These are phyloP conservation scores for Sambucus nigra DNA, from an alignment of 129 eudicot genomes.

Conservation along the genomic window DNA sequence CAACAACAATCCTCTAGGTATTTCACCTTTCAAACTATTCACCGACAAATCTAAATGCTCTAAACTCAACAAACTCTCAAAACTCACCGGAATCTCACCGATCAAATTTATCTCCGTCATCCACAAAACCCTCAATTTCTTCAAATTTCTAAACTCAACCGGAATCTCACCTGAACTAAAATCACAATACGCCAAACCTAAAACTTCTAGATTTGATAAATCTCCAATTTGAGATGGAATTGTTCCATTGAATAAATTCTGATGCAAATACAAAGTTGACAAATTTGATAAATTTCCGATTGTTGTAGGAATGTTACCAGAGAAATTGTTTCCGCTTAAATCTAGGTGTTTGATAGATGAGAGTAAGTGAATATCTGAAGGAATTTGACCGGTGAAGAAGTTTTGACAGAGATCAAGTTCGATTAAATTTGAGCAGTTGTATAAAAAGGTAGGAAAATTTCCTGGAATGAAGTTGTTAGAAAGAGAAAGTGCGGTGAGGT, in stretches of 20 bases:
- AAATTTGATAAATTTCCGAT: constrained; percentile 45
- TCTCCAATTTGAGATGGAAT: constrained; percentile 62
- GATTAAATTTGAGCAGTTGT: constrained; percentile 42
- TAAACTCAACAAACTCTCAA: constrained; percentile 32
- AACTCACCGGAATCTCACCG: constrained; percentile 54
- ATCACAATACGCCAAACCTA: constrained; percentile 46
- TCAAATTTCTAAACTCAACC: constrained; percentile 55
- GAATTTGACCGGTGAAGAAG: constrained; percentile 42
- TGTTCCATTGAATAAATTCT: constrained; percentile 63
- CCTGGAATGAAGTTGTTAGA: constrained; percentile 41
- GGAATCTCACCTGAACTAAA: constrained; percentile 51
- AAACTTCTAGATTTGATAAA: constrained; percentile 23
- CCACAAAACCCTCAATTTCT: constrained; percentile 37
- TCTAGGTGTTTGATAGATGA: constrained; percentile 26
- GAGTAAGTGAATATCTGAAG: constrained; percentile 47
- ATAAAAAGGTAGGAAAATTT: constrained; percentile 44
- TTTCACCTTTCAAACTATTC: constrained; percentile 47
- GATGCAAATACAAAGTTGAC: constrained; percentile 20
- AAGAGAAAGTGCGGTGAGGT: constrained; percentile 29
- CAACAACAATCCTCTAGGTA: constrained; percentile 62
- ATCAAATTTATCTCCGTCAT: constrained; percentile 33
- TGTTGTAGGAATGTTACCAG: constrained; percentile 71
- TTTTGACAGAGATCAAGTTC: constrained; percentile 47
- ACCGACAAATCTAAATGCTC: constrained; percentile 44
- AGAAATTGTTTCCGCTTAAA: constrained; percentile 62